Evolutionary conservation across 2,329 filamentous ascomycete species (phyloP), one percentile per base, ranked within the genome.

Genomic region (Aspergillus sp.): DNA sequence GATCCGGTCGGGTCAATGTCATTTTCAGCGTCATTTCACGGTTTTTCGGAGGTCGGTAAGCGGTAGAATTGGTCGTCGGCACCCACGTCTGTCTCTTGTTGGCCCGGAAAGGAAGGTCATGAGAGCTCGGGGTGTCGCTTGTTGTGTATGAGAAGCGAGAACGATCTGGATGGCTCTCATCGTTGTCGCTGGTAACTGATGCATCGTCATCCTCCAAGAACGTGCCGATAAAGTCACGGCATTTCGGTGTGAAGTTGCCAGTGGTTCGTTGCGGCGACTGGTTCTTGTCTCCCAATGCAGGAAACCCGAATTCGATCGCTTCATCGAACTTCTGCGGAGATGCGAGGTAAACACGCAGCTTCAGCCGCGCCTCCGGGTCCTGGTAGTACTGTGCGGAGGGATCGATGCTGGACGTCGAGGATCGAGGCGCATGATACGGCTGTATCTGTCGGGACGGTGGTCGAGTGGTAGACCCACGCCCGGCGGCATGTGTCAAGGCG

Each of bases 311-410:
- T 67, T 95, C 89, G 48, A 97, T 83, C 1, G 90, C 91, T 72
- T 97, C 93, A 67, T 97, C 93, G 62, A 97, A 97, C 67, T 95
- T 96, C 60, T 95, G 89, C 1, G 92, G 88, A 1, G 91, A 95
- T 7, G 89, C 88, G 17, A 96, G 82, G 64, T 92, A 96, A 6
- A 90, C 85, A 11, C 91, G 85, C 17, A 97, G 77, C 72, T 95
- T 96, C 62, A 90, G 79, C 32, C 93, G 84, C 36, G 92, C 90
- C 67, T 95, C 89, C 0, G 91, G 90, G 62, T 96, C 91, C 67
- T 90, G 89, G 65, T 96, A 96, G 72, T 96, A 88, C 35, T 89
- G 83, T 3, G 90, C 88, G 32, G 82, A 79, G 4, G 86, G 81
- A 62, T 95, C 90, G 52, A 89, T 82, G 17, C 78, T 79, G 1